Percentiles rank a stretch among this genome's conserved stretches.
Evolutionary conservation across 495 filamentous ascomycete genomes (phyloP).

Genomic region (Rusavskia elegans): DNA sequence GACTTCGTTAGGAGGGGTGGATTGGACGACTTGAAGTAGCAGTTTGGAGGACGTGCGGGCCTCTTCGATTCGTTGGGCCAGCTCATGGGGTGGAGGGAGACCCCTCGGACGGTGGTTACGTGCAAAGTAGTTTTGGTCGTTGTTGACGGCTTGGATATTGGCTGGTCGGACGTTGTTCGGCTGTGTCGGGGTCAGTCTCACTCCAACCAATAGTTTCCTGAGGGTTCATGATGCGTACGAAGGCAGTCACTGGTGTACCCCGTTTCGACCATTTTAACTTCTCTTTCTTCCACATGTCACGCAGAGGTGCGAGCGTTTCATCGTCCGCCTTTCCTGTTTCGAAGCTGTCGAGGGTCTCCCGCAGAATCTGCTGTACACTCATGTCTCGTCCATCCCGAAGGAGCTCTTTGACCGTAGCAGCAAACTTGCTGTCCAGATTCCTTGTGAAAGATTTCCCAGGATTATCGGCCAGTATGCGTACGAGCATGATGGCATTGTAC

Average conservation of each 20-base stretch:
- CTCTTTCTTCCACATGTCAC: slow-evolving; percentile 83
- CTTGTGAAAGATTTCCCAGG: slow-evolving; percentile 77
- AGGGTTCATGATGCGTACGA: not conserved
- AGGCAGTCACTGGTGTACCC: not conserved
- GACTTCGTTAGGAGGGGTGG: slow-evolving; percentile 61
- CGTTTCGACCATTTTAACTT: slow-evolving; percentile 41
- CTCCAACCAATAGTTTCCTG: not conserved
- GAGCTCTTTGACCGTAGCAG: slow-evolving; percentile 56
- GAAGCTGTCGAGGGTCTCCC: slow-evolving; percentile 69
- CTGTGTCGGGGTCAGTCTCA: not conserved
- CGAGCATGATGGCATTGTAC: slow-evolving; percentile 94
- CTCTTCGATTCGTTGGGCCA: slow-evolving; percentile 74
- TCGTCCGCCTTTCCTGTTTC: slow-evolving; percentile 53
- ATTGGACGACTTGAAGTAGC: slow-evolving; percentile 74
- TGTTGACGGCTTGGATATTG: slow-evolving; percentile 6
- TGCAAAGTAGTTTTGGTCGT: slow-evolving; percentile 25
- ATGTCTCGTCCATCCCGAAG: slow-evolving; percentile 55
- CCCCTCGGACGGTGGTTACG: slow-evolving; percentile 22
- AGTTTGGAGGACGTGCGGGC: slow-evolving; percentile 79
- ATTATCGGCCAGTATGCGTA: slow-evolving; percentile 84
- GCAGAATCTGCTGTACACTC: slow-evolving; percentile 64
- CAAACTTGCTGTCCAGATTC: slow-evolving; percentile 72
- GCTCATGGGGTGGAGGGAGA: slow-evolving; percentile 64
- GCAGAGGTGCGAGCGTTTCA: slow-evolving; percentile 46
- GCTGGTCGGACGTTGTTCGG: not conserved